Evolutionary conservation across 306 rosid genomes (phyloP).

Genomic region (Pachyrhizus erosus): DNA sequence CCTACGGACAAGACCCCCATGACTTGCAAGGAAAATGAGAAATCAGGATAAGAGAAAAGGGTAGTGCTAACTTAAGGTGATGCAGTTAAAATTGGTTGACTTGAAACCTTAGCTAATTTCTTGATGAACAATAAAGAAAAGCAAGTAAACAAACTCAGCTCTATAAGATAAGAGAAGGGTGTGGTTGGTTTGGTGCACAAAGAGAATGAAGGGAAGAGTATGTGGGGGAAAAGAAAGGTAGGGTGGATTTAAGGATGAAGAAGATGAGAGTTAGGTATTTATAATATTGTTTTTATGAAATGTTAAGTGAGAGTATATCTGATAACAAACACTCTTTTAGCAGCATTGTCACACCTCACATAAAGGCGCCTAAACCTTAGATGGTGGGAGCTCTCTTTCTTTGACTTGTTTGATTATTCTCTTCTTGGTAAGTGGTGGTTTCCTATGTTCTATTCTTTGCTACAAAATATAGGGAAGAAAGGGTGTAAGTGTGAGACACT

Average conservation of each 20-base stretch:
- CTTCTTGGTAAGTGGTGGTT: slow-evolving; percentile 30
- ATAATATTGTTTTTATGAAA: slow-evolving; percentile 38
- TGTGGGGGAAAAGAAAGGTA: slow-evolving; percentile 42
- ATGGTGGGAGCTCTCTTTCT: slow-evolving; percentile 65
- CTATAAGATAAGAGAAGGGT: slow-evolving; percentile 50
- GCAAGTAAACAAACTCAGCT: slow-evolving; percentile 68
- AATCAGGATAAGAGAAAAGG: slow-evolving; percentile 19
- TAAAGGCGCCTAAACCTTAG: slow-evolving; percentile 51
- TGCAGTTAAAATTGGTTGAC: slow-evolving; percentile 57
- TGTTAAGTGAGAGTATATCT: slow-evolving; percentile 39
- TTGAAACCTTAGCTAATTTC: slow-evolving; percentile 57
- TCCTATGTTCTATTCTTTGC: slow-evolving; percentile 36
- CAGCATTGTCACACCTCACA: slow-evolving; percentile 56
- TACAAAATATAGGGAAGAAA: slow-evolving; percentile 45
- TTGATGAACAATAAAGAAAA: slow-evolving; percentile 49
- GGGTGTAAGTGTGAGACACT: slow-evolving; percentile 50
- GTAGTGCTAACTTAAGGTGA: slow-evolving; percentile 35
- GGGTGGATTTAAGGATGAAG: slow-evolving; percentile 69
- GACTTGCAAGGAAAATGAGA: slow-evolving; percentile 37
- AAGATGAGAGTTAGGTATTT: slow-evolving; percentile 72
- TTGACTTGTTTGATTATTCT: slow-evolving; percentile 45
- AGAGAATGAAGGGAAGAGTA: slow-evolving; percentile 42
- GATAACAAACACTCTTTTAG: slow-evolving; percentile 68
- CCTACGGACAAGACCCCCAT: slow-evolving; percentile 76
- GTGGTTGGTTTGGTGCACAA: slow-evolving; percentile 55